These are phyloP conservation scores for Begonia masoniana DNA, from an alignment of 306 rosid genomes.

Conservation along the genomic window DNA sequence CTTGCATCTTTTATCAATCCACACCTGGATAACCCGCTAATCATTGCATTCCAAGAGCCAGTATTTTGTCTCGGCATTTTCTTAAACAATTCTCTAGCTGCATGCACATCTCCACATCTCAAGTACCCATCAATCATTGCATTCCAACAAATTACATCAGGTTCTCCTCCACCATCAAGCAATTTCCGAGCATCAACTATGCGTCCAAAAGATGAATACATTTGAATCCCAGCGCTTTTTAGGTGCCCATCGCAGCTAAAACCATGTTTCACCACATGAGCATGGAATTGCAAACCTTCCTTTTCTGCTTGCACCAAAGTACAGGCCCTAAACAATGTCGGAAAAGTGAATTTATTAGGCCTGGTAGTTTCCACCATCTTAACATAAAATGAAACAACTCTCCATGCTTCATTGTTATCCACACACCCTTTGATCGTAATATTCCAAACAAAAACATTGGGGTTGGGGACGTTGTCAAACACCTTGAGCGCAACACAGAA, in stretches of 20 bases:
- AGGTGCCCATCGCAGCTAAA: slow-evolving; percentile 30
- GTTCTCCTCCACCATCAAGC: slow-evolving; percentile 17
- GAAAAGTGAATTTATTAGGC: slow-evolving; percentile 52
- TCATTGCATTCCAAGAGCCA: slow-evolving; percentile 49
- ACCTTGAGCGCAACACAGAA: slow-evolving; percentile 31
- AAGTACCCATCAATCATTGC: slow-evolving; percentile 45
- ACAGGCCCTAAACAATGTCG: slow-evolving; percentile 45
- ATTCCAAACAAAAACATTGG: slow-evolving; percentile 57
- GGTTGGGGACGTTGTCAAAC: slow-evolving; percentile 26
- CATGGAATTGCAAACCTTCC: slow-evolving; percentile 42
- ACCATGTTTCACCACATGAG: slow-evolving; percentile 38
- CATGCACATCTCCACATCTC: slow-evolving; percentile 31
- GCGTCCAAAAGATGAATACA: slow-evolving; percentile 38
- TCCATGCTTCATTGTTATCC: slow-evolving; percentile 23
- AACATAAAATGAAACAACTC: slow-evolving; percentile 23
- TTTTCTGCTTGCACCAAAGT: slow-evolving; percentile 17
- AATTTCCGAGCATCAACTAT: slow-evolving; percentile 28
- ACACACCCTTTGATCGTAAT: slow-evolving; percentile 36
- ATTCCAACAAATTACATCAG: slow-evolving; percentile 48
- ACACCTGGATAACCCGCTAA: slow-evolving; percentile 37
- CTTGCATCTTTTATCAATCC: slow-evolving; percentile 36
- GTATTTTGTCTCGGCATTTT: slow-evolving; percentile 22
- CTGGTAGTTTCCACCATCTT: slow-evolving; percentile 29
- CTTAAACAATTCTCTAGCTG: slow-evolving; percentile 32
- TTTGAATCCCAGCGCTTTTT: slow-evolving; percentile 49